Conservation (phyloP, 805 yeast genomes). For the Suhomyces emberorum region DNA sequence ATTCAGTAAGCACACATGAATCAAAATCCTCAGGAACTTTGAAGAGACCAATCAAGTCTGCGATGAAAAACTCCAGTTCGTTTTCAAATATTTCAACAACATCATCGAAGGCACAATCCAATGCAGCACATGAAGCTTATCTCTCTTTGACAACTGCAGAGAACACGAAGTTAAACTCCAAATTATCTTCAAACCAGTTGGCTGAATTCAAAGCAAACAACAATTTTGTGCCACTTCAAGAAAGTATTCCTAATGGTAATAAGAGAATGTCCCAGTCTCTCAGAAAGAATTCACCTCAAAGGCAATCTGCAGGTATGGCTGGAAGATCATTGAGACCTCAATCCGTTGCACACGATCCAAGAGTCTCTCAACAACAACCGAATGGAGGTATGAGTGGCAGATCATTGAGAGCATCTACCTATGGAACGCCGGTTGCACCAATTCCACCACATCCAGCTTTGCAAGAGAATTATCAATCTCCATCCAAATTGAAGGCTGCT, state of each 20-base stretch:
- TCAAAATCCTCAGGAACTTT: slow-evolving; percentile 16
- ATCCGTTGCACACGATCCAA: slow-evolving; percentile 16
- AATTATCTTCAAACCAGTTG: slow-evolving; percentile 43
- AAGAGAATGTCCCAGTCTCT: slow-evolving; percentile 26
- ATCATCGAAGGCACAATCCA: slow-evolving; percentile 9
- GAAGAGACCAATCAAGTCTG: slow-evolving; percentile 49
- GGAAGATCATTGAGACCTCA: slow-evolving; percentile 35
- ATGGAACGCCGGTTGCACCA: slow-evolving; percentile 30
- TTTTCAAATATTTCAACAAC: slow-evolving; percentile 15
- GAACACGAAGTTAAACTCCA: slow-evolving; percentile 71
- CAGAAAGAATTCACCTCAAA: slow-evolving; percentile 22
- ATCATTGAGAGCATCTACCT: slow-evolving; percentile 18
- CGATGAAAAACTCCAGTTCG: slow-evolving; percentile 41
- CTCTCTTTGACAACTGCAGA: slow-evolving; percentile 72
- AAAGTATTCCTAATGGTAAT: neutral
- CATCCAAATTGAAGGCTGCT: slow-evolving; percentile 45
- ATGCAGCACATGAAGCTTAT: slow-evolving; percentile 61
- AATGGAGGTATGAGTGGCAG: slow-evolving; percentile 23
- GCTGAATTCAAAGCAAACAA: slow-evolving; percentile 13
- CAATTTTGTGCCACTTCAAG: slow-evolving; percentile 5
- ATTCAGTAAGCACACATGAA: slow-evolving; percentile 27
- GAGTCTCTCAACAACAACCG: neutral
- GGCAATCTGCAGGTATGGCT: slow-evolving; percentile 13
- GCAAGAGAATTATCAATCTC: slow-evolving; percentile 36
- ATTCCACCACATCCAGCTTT: slow-evolving; percentile 40